Percentiles rank a stretch among this genome's conserved stretches.
These are phyloP conservation scores for Sugiyamaella xylanicola DNA, from an alignment of 1,139 yeast species.

Conservation along the genomic window DNA sequence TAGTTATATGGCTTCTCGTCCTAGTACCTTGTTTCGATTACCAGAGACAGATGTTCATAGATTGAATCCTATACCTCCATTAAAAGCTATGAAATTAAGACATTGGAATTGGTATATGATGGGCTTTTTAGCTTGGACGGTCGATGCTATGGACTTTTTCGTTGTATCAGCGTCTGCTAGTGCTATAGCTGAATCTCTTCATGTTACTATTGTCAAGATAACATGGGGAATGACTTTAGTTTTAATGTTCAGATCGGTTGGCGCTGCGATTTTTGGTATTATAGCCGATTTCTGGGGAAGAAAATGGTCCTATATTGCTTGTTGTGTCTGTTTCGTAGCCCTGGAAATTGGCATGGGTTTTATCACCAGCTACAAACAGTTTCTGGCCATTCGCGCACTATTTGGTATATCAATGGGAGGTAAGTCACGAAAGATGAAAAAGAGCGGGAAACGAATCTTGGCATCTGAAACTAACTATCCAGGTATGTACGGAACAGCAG, in stretches of 20 bases:
- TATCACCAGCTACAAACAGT: constrained; percentile 51
- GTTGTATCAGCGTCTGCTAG: constrained; percentile 51
- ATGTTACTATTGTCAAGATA: constrained; percentile 47
- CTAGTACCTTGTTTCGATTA: constrained; percentile 36
- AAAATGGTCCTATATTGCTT: constrained; percentile 55
- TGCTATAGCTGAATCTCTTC: constrained; percentile 48
- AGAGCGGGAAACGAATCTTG: too few relatives aligned
- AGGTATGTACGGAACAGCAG: constrained; percentile 54
- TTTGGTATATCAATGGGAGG: constrained; percentile 55
- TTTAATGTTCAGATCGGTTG: constrained; percentile 60
- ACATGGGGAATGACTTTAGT: constrained; percentile 64
- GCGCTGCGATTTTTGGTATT: constrained; percentile 60
- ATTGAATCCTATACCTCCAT: constrained; percentile 45
- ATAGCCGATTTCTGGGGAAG: constrained; percentile 56
- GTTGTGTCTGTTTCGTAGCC: constrained; percentile 48
- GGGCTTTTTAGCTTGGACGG: constrained; percentile 54
- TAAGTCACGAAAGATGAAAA: constrained; percentile 54
- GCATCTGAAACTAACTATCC: background rate
- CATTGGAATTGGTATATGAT: constrained; percentile 46
- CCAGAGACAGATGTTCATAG: constrained; percentile 30
- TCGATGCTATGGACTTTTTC: constrained; percentile 58
- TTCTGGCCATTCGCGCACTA: constrained; percentile 54
- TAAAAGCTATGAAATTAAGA: constrained; percentile 39
- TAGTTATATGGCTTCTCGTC: constrained; percentile 36
- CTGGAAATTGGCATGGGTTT: constrained; percentile 61